Evolutionary conservation across 495 filamentous ascomycete species (phyloP).

Genomic region (Clavariopsis aquatica): DNA sequence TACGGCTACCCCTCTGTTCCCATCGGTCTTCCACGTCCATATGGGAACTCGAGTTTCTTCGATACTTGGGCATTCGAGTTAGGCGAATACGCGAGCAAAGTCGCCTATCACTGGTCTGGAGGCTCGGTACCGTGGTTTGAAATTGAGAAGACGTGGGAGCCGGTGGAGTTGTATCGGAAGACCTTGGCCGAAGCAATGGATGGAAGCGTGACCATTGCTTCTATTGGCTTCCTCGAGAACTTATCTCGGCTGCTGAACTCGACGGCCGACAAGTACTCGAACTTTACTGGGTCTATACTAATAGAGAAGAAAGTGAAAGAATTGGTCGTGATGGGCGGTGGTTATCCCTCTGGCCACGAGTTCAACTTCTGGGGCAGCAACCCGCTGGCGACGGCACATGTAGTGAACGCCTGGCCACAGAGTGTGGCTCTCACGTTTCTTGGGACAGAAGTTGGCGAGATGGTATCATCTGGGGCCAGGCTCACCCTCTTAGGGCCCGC

Average conservation of each 20-base stretch:
- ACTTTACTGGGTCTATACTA: constrained; percentile 45
- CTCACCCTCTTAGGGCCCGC: constrained; percentile 40
- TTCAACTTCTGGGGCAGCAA: constrained; percentile 51
- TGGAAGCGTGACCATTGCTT: constrained; percentile 49
- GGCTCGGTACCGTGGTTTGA: constrained; percentile 34
- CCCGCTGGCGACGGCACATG: constrained; percentile 42
- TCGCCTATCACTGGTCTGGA: constrained; percentile 48
- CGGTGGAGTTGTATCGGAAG: constrained; percentile 50
- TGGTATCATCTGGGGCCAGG: constrained; percentile 44
- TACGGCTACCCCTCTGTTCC: constrained; percentile 46
- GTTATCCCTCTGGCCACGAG: constrained; percentile 48
- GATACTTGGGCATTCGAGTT: constrained; percentile 44
- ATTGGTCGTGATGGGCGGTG: constrained; percentile 53
- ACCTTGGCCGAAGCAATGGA: constrained; percentile 43
- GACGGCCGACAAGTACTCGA: constrained; percentile 42
- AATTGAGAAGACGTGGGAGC: constrained; percentile 47
- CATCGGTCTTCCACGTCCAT: constrained; percentile 46
- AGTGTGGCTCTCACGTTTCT: constrained; percentile 41
- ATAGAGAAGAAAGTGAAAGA: constrained; percentile 49
- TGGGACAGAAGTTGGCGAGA: constrained; percentile 45
- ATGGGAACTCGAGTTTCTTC: constrained; percentile 50
- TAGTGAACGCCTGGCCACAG: constrained; percentile 48
- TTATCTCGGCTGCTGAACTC: constrained; percentile 49
- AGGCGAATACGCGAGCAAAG: constrained; percentile 45
- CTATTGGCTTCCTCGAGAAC: constrained; percentile 41